Base-by-base conservation (phyloP, 2,329 filamentous ascomycete genomes). In the Curvularia eragrostidis region DNA sequence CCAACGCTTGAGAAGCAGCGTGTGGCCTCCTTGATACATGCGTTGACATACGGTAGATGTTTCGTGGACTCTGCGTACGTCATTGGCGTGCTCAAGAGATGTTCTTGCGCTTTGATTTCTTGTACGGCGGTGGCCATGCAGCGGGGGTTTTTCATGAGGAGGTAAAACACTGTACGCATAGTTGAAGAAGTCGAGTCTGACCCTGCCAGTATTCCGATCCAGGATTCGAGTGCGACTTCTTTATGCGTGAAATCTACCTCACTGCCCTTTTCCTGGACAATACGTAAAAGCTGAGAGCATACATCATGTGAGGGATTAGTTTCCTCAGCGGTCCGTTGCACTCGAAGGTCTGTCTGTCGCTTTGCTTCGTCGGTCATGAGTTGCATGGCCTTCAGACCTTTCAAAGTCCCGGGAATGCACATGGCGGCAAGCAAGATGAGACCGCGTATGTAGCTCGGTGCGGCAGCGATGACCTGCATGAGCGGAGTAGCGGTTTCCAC, bases 171-270 rank as follows among this genome's bases (percentile, higher is more conserved):
- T 13, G 69, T 63, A 12, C 70, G 64, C 8, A 79, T 58, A 8
- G 68, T 62, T 10, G 75, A 67, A 3, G 75, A 72, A 0, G 74
- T 78, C 2, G 76, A 78, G 23, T 77, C 76, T 10, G 69, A 62
- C 23, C 76, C 75, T 1, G 74, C 77, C 50, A 75, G 66, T 64
- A 75, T 66, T 7, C 61, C 69, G 30, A 60, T 60, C 56, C 63
- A 73, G 6, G 67, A 56, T 49, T 75, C 72, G 12, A 72, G 42
- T 15, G 66, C 69, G 26, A 71, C 65, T 59, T 76, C 71, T 5
- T 60, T 65, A 13, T 69, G 54, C 2, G 66, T 66, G 52, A 76
- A 77, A 41, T 74, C 66, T 30, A 72, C 38, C 47, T 72, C 65
- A 30, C 66, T 61, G 2, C 74, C 75, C 43, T 72, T 67, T 10